Conservation (phyloP, 768 basidiomycete species). For the Tylopilus balloui region DNA sequence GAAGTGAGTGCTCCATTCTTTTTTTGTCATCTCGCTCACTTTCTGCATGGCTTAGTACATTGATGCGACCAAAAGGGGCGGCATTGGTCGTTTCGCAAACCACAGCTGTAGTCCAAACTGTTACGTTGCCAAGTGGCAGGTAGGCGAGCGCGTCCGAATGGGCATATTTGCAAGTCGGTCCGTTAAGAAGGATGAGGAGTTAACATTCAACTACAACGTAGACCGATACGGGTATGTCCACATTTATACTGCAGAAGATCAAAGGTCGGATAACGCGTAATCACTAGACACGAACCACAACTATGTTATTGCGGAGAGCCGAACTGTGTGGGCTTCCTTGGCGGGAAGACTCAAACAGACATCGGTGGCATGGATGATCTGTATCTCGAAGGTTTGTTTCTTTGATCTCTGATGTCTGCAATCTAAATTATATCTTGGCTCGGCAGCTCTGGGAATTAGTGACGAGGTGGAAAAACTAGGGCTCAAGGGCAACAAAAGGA, state of each 20-base stretch:
- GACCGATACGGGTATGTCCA: constrained; percentile 90
- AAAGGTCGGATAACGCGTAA: not conserved
- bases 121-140: constrained; percentile 97
- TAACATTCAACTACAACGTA: constrained; percentile 99
- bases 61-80: constrained; percentile 95
- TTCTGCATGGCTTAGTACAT: constrained; percentile 62
- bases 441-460: constrained; percentile 82
- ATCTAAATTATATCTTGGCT: not conserved
- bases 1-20: constrained; percentile 54
- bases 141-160: constrained; percentile 87
- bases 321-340: constrained; percentile 93
- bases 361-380: constrained; percentile 92
- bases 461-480: constrained; percentile 83
- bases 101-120: constrained; percentile 98
- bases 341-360: constrained; percentile 98
- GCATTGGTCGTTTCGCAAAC: constrained; percentile 95
- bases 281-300: constrained; percentile 83
- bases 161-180: constrained; percentile 91
- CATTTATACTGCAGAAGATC: not conserved
- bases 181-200: constrained; percentile 76
- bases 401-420: not conserved
- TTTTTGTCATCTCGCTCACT: not conserved
- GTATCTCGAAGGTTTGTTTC: constrained; percentile 73
- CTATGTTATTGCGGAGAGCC: constrained; percentile 92
- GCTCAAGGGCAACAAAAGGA: constrained; percentile 85